A percentile compares a stretch with the other conserved stretches of the same genome.
Conservation (phyloP, 805 yeast species). For the Yueomyces sp. region DNA sequence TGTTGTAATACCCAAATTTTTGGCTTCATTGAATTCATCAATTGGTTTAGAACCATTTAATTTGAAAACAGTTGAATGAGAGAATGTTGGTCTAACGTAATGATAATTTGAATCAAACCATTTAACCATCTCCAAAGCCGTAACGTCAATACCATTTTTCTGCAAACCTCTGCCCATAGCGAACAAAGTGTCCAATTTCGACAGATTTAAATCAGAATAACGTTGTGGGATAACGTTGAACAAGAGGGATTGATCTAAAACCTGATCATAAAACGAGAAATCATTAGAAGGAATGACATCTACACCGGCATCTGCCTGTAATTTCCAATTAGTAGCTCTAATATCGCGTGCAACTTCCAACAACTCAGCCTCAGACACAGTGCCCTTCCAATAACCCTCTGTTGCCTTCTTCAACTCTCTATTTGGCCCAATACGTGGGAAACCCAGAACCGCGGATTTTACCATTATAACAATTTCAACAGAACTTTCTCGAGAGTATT, state of each 20-base stretch:
- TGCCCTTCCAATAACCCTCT: slow-evolving; percentile 98
- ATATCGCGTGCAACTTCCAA: slow-evolving; percentile 87
- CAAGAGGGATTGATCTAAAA: slow-evolving; percentile 78
- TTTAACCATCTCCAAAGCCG: slow-evolving; percentile 98
- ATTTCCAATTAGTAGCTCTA: slow-evolving; percentile 94
- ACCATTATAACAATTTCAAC: slow-evolving; percentile 46
- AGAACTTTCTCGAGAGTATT: no score
- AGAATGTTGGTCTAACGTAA: slow-evolving; percentile 98
- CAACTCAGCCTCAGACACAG: slow-evolving; percentile 75
- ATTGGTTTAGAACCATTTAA: slow-evolving; percentile 94
- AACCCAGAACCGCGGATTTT: slow-evolving; percentile 93
- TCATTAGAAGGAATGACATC: slow-evolving; percentile 96
- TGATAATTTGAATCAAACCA: slow-evolving; percentile 99
- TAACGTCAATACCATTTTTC: slow-evolving; percentile 93
- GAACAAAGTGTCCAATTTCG: slow-evolving; percentile 82
- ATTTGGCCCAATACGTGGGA: slow-evolving; percentile 99
- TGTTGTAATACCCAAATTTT: slow-evolving; percentile 81
- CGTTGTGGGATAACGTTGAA: slow-evolving; percentile 96
- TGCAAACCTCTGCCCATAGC: slow-evolving; percentile 99
- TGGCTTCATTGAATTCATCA: slow-evolving; percentile 95
- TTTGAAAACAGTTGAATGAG: slow-evolving; percentile 89
- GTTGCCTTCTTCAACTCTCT: slow-evolving; percentile 99
- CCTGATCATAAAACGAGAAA: slow-evolving; percentile 96
- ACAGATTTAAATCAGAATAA: slow-evolving; percentile 59
- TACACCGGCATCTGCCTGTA: slow-evolving; percentile 94